Conservation (phyloP, 2,329 filamentous ascomycete species). For the Sphaerulina populicola region DNA sequence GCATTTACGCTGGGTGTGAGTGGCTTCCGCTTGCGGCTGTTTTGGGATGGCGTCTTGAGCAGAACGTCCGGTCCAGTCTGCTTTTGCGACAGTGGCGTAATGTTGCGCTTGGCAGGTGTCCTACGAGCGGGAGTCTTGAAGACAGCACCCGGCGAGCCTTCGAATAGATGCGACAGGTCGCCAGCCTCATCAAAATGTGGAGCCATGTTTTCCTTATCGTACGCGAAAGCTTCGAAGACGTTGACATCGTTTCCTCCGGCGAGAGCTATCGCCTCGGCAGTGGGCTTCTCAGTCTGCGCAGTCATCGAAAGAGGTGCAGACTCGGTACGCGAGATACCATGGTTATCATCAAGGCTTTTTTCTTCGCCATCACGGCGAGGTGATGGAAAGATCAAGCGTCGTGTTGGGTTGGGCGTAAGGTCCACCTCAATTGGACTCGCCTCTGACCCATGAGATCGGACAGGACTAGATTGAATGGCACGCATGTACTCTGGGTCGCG, state of each 20-base stretch:
- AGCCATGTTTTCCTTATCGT: constrained; percentile 52
- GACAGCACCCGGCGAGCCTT: constrained; percentile 50
- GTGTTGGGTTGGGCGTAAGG: constrained; percentile 54
- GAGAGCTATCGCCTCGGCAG: constrained; percentile 13
- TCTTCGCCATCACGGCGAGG: constrained; percentile 57
- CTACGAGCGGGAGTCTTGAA: constrained; percentile 46
- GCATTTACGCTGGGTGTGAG: constrained; percentile 27
- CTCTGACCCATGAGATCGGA: constrained; percentile 41
- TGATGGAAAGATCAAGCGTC: constrained; percentile 68
- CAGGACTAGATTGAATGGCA: constrained; percentile 55
- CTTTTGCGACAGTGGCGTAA: constrained; percentile 44
- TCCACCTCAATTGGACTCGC: constrained; percentile 44
- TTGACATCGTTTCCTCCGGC: constrained; percentile 19
- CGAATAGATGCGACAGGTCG: constrained; percentile 56
- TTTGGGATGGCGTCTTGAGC: constrained; percentile 41
- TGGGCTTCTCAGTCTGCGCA: constrained; percentile 4
- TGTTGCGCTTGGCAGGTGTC: constrained; percentile 45
- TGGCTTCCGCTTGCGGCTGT: constrained; percentile 31
- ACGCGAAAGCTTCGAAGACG: constrained; percentile 34
- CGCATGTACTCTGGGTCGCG: constrained; percentile 39
- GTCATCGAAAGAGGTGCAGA: constrained; percentile 11
- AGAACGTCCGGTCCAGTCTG: constrained; percentile 32
- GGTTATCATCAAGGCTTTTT: constrained; percentile 51
- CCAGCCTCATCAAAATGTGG: constrained; percentile 42
- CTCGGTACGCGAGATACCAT: constrained; percentile 9